A percentile compares a stretch with the other conserved stretches of the same genome.
Evolutionary conservation across 2,329 filamentous ascomycete species (phyloP).

Genomic region (Alternaria brassicicola): DNA sequence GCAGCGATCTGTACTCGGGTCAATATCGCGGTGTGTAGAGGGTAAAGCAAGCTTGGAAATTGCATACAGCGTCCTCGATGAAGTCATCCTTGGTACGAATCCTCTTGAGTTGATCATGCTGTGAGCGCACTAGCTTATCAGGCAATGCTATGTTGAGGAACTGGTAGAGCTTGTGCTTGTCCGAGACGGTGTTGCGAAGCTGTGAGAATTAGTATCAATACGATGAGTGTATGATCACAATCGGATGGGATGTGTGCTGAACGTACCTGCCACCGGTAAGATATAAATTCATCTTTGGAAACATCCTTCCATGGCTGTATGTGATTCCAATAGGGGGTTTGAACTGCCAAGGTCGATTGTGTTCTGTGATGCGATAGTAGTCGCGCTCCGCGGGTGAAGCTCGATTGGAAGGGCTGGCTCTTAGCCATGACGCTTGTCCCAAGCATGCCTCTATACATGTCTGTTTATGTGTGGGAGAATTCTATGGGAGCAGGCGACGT

Average conservation of each 20-base stretch:
- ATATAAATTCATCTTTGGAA: slow-evolving; percentile 57
- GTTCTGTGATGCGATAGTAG: slow-evolving; percentile 7
- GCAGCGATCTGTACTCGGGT: slow-evolving; percentile 47
- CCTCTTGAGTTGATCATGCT: slow-evolving; percentile 38
- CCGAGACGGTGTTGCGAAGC: slow-evolving; percentile 59
- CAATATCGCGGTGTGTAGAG: background rate
- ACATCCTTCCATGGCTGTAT: slow-evolving; percentile 59
- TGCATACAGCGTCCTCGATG: slow-evolving; percentile 56
- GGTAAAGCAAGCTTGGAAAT: background rate
- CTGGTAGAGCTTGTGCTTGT: slow-evolving; percentile 53
- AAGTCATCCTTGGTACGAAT: slow-evolving; percentile 60
- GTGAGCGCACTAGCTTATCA: slow-evolving; percentile 51
- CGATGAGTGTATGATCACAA: background rate
- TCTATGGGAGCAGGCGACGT: background rate
- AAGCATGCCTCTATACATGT: slow-evolving; percentile 9
- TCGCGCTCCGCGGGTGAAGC: background rate
- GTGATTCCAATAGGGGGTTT: slow-evolving; percentile 57
- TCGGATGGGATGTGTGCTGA: background rate
- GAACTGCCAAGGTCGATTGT: slow-evolving; percentile 17
- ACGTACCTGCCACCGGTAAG: slow-evolving; percentile 62
- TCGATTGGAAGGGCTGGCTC: slow-evolving; percentile 1
- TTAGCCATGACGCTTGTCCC: background rate
- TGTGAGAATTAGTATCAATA: slow-evolving; percentile 28
- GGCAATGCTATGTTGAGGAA: slow-evolving; percentile 62
- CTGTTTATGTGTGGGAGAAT: background rate